Evolutionary conservation across 83 land plant genomes (phyloP).

Genomic region (Thuja plicata): DNA sequence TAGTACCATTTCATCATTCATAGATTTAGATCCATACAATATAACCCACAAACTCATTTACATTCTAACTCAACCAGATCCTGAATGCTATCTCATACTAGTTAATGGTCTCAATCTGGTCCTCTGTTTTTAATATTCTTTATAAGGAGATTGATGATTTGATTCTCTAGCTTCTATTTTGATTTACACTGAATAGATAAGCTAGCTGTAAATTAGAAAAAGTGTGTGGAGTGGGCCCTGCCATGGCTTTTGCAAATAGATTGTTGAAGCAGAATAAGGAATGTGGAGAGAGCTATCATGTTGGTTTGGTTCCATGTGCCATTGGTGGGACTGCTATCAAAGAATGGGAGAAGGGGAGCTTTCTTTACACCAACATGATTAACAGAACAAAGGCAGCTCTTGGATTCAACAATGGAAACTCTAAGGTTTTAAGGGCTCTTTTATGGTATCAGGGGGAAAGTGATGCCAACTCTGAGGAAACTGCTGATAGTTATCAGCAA

Average conservation of each 20-base stretch:
- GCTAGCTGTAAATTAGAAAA: conserved; percentile 16
- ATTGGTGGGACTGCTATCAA: conserved; percentile 76
- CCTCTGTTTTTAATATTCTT: not conserved
- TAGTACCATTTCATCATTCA: too few species aligned
- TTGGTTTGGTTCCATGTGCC: conserved; percentile 92
- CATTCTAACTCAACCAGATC: not conserved
- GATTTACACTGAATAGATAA: not conserved
- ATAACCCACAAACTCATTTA: not conserved
- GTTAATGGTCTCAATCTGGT: not conserved
- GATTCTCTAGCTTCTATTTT: not conserved
- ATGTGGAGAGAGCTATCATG: conserved; percentile 12
- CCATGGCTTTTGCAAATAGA: conserved; percentile 76
- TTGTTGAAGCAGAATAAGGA: conserved; percentile 23
- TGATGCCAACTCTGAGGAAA: conserved; percentile 34
- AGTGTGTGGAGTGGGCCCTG: conserved; percentile 82
- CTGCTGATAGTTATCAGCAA: conserved; percentile 38
- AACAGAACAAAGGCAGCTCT: conserved; percentile 51
- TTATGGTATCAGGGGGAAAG: conserved; percentile 97
- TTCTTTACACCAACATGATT: conserved; percentile 68
- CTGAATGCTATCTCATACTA: not conserved
- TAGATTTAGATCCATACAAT: not conserved
- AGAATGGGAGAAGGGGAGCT: conserved; percentile 74
- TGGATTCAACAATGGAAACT: conserved; percentile 28
- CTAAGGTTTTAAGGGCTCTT: conserved; percentile 41
- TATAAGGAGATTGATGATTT: not conserved